Evolutionary conservation across 1,284 basidiomycete genomes (phyloP).

Genomic region (Psilocybe mexicana): DNA sequence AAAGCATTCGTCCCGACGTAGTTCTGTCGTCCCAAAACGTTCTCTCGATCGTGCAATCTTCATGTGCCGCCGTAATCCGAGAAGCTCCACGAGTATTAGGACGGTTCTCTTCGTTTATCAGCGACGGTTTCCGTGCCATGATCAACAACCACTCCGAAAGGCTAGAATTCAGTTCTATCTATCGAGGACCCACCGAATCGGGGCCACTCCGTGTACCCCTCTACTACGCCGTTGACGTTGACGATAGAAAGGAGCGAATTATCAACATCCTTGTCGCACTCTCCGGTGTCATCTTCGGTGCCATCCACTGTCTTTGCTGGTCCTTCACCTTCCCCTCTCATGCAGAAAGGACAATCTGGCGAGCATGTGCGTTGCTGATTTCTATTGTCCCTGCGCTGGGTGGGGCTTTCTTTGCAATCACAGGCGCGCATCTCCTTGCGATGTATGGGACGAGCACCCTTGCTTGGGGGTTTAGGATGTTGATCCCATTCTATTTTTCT

Average conservation of each 20-base stretch:
- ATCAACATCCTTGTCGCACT: not conserved
- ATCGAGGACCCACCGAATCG: not conserved
- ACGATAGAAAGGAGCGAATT: not conserved
- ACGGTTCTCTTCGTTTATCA: not conserved
- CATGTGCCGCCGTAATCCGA: not conserved
- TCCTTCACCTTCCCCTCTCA: conserved; percentile 4
- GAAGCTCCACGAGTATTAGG: not conserved
- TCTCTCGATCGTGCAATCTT: not conserved
- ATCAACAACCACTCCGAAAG: not conserved
- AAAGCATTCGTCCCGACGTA: too few relatives aligned
- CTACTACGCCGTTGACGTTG: not conserved
- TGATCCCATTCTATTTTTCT: not conserved
- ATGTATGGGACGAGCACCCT: too few relatives aligned
- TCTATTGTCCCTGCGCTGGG: not conserved
- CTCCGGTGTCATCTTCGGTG: conserved; percentile 4
- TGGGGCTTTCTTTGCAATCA: too few relatives aligned
- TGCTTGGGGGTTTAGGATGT: not conserved
- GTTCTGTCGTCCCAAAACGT: too few relatives aligned
- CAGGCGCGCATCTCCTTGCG: too few relatives aligned
- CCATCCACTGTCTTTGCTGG: conserved; percentile 14
- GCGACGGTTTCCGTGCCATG: not conserved
- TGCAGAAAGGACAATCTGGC: conserved; percentile 4
- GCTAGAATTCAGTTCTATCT: not conserved
- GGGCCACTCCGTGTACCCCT: not conserved
- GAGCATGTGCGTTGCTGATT: not conserved